These are phyloP conservation scores for Dactylonectria macrodidyma DNA, from an alignment of 2,329 filamentous ascomycete species.

Conservation along the genomic window DNA sequence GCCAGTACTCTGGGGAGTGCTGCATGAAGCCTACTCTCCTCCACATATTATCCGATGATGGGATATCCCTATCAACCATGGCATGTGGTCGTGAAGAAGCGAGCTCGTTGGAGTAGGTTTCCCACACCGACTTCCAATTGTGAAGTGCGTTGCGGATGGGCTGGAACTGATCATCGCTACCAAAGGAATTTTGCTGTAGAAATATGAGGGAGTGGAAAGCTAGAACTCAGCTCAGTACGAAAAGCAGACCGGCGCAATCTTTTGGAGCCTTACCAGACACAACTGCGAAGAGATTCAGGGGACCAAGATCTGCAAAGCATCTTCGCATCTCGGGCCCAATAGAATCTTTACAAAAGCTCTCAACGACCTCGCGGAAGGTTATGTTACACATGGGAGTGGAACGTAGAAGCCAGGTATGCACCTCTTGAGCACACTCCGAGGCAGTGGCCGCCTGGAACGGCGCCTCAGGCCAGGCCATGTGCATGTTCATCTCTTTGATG, in stretches of 20 bases:
- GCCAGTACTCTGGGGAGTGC: constrained; percentile 11
- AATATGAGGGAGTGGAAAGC: constrained; percentile 8
- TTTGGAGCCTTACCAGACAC: constrained; percentile 1
- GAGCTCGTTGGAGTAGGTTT: constrained; percentile 4
- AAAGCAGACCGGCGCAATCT: no score
- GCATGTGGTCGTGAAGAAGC: background rate
- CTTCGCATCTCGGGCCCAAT: background rate
- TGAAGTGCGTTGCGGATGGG: constrained; percentile 1
- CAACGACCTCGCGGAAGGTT: background rate
- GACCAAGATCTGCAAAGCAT: constrained; percentile 4
- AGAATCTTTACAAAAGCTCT: constrained; percentile 2
- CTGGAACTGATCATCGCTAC: background rate
- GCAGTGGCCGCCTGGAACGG: constrained; percentile 1
- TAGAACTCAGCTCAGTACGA: background rate
- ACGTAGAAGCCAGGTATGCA: background rate
- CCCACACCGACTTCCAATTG: constrained; percentile 6
- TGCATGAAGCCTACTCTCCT: constrained; percentile 9
- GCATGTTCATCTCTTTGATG: constrained; percentile 13
- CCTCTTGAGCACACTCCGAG: background rate
- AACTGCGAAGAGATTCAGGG: constrained; percentile 9
- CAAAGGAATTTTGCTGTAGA: constrained; percentile 8
- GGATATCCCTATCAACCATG: background rate
- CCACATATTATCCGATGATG: constrained; percentile 2
- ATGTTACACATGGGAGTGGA: constrained; percentile 2
- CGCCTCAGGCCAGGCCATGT: constrained; percentile 17